phyloP scores from a whole-genome alignment of 2,329 filamentous ascomycete genomes.

The Paraconiothyrium brasiliense region DNA sequence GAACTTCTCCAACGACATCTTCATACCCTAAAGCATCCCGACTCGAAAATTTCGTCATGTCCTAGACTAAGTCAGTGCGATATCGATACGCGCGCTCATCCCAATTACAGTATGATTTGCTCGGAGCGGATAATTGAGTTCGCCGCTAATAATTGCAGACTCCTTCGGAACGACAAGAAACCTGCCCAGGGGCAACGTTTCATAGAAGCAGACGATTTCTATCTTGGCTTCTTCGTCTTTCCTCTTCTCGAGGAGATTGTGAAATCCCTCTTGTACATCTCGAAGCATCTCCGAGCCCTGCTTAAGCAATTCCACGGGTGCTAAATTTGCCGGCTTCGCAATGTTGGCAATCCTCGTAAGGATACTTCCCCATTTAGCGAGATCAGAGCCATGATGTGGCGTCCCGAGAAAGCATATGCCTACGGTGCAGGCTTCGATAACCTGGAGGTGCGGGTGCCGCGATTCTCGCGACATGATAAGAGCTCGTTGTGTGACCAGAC shows the following conservation, averaged over 20 bases:
- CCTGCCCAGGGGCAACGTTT: not conserved
- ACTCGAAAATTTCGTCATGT: conserved; percentile 1
- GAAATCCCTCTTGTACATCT: conserved; percentile 1
- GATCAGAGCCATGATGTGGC: conserved; percentile 21
- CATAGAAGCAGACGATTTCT: not conserved
- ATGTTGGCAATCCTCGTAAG: not conserved
- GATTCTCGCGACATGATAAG: not conserved
- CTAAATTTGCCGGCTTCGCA: conserved; percentile 1
- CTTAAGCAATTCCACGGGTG: not conserved
- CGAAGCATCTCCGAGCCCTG: not conserved
- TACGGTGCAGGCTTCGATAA: conserved; percentile 3
- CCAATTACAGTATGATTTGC: not conserved
- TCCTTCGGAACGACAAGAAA: no score
- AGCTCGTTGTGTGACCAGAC: conserved; percentile 20
- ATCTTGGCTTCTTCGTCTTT: not conserved
- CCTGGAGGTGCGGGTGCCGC: not conserved
- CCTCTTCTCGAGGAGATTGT: conserved; percentile 1
- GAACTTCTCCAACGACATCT: not conserved
- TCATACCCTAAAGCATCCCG: not conserved
- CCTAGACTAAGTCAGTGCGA: not conserved
- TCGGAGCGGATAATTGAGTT: not conserved
- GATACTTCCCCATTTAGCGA: conserved; percentile 17
- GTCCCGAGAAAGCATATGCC: conserved; percentile 24
- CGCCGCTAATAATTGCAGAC: no score
- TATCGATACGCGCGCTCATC: not conserved